These are phyloP conservation scores for Penicillium sp. DNA, from an alignment of 2,329 filamentous ascomycete genomes.

Conservation along the genomic window DNA sequence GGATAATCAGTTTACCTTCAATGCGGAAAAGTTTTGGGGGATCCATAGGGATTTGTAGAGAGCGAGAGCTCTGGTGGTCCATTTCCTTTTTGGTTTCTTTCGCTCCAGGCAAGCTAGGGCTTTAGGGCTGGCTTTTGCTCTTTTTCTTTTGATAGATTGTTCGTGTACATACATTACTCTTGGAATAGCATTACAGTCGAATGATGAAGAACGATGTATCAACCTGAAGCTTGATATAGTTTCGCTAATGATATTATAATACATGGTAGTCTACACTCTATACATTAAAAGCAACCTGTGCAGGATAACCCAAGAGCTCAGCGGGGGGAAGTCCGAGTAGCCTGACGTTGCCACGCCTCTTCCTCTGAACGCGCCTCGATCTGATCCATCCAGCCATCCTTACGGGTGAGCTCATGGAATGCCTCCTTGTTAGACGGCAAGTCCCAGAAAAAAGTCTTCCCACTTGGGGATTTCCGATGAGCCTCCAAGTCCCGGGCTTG, in stretches of 20 bases:
- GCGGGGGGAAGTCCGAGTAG: neutral
- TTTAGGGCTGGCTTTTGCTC: neutral
- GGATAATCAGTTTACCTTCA: conserved; percentile 60
- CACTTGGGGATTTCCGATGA: neutral
- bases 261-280: neutral
- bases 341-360: neutral
- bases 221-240: neutral
- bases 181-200: neutral
- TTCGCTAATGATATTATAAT: neutral
- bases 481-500: conserved; percentile 22
- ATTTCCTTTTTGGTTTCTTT: neutral
- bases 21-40: conserved; percentile 76
- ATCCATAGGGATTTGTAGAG: conserved; percentile 36
- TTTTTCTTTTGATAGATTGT: neutral
- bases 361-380: conserved; percentile 10
- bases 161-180: neutral
- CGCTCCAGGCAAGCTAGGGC: neutral
- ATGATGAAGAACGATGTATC: neutral
- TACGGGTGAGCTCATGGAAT: conserved; percentile 24
- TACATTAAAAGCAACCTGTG: neutral
- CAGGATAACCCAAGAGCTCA: neutral
- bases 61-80: neutral
- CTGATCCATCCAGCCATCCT: conserved; percentile 28
- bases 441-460: conserved; percentile 31
- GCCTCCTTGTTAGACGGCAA: conserved; percentile 31